phyloP scores from a whole-genome alignment of 495 filamentous ascomycete genomes.

The Penicillium samsonianum region DNA sequence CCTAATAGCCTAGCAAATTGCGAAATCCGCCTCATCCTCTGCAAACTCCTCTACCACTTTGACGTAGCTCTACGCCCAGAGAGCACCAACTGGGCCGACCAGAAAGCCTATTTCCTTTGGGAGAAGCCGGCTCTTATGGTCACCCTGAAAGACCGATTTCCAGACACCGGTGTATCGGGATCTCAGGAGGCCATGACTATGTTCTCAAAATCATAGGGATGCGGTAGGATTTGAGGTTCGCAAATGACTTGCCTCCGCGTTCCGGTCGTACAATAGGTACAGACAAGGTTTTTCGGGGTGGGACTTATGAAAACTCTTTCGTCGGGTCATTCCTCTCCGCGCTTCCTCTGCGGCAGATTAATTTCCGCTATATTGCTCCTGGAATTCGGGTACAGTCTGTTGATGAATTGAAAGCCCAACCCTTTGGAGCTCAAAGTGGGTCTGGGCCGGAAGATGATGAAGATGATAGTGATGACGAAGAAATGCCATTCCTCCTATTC shows the following conservation, averaged over 20 bases:
- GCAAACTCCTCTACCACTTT: constrained; percentile 55
- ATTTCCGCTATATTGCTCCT: constrained; percentile 19
- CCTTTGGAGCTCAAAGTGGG: not conserved
- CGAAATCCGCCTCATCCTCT: constrained; percentile 56
- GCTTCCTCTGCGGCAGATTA: constrained; percentile 1
- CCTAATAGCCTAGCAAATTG: constrained; percentile 50
- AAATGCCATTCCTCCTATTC: constrained; percentile 7
- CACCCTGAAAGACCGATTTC: constrained; percentile 15
- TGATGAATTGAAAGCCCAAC: not conserved
- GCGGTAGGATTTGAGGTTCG: not conserved
- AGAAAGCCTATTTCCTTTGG: constrained; percentile 48
- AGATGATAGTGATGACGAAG: too few species aligned
- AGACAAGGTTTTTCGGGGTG: not conserved
- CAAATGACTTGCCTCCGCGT: not conserved
- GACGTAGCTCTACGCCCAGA: constrained; percentile 45
- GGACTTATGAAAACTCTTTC: constrained; percentile 1
- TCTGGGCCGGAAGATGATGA: not conserved
- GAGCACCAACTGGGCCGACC: constrained; percentile 39
- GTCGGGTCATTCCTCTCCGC: constrained; percentile 1
- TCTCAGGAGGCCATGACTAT: not conserved
- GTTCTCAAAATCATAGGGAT: not conserved
- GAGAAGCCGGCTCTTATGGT: constrained; percentile 45
- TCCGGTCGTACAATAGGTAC: not conserved
- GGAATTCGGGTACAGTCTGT: constrained; percentile 5
- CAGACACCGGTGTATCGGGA: not conserved